Evolutionary conservation across 352 stramenopile genomes (phyloP).

Genomic region (Thraustochytrium striatum): DNA sequence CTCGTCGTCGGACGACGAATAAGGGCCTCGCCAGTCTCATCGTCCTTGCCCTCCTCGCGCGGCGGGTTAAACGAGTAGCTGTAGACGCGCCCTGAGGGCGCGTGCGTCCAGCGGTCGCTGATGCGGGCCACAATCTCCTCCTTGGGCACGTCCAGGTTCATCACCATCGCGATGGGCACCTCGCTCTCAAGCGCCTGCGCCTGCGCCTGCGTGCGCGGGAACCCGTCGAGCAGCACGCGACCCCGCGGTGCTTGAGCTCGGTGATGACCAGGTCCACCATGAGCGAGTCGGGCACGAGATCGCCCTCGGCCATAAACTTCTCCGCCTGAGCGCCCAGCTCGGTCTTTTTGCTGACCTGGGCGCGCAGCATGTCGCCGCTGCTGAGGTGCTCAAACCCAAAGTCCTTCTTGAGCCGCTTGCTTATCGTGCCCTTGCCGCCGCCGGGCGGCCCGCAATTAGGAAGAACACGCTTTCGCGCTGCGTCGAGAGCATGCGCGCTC

Average conservation of each 20-base stretch:
- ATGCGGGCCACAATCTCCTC: conserved; percentile 88
- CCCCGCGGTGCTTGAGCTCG: conserved; percentile 63
- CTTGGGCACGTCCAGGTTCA: conserved; percentile 88
- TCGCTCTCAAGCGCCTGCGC: conserved; percentile 63
- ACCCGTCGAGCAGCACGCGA: conserved; percentile 85
- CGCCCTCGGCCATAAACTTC: conserved; percentile 80
- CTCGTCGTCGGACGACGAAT: conserved; percentile 74
- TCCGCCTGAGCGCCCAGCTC: conserved; percentile 73
- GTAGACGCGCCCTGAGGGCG: conserved; percentile 68
- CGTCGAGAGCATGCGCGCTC: no score
- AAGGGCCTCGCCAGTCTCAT: conserved; percentile 66
- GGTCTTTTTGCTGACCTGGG: conserved; percentile 63
- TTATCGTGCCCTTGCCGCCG: conserved; percentile 77
- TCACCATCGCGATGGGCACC: conserved; percentile 81
- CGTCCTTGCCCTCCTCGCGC: conserved; percentile 60
- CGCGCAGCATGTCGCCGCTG: conserved; percentile 72
- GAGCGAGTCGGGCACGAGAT: conserved; percentile 86
- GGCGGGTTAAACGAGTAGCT: conserved; percentile 74
- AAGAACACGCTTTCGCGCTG: neutral
- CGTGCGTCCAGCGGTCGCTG: conserved; percentile 77
- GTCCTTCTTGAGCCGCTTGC: conserved; percentile 71
- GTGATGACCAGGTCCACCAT: conserved; percentile 87
- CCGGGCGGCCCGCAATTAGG: conserved; percentile 69
- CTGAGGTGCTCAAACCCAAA: conserved; percentile 76
- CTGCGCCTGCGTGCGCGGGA: conserved; percentile 64